These are phyloP conservation scores for Takashimella tepidaria DNA, from an alignment of 1,284 basidiomycete genomes.

Conservation along the genomic window DNA sequence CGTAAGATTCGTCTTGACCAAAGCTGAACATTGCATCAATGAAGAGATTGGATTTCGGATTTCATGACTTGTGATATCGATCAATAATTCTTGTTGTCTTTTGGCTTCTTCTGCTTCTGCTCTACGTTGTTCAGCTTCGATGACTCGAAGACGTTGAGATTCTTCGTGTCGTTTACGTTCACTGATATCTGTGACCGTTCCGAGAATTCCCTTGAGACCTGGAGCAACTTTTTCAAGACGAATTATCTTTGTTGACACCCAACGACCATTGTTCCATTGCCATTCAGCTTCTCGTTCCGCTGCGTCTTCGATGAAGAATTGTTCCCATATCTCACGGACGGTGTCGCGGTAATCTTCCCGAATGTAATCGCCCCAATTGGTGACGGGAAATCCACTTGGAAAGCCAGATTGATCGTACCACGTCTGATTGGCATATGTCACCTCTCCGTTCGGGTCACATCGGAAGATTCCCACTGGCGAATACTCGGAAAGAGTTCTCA, in stretches of 20 bases:
- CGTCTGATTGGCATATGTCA: constrained; percentile 32
- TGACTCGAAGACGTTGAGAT: constrained; percentile 33
- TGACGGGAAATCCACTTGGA: constrained; percentile 15
- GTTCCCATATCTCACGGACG: constrained; percentile 23
- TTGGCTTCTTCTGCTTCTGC: constrained; percentile 44
- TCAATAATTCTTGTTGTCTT: constrained; percentile 43
- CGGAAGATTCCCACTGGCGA: constrained; percentile 44
- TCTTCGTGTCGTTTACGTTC: constrained; percentile 42
- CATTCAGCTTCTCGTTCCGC: constrained; percentile 19
- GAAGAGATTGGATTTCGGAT: constrained; percentile 30
- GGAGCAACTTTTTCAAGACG: constrained; percentile 27
- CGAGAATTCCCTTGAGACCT: constrained; percentile 25
- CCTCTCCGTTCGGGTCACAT: constrained; percentile 28
- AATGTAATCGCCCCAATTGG: constrained; percentile 34
- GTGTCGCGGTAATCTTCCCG: constrained; percentile 13
- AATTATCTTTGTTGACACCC: constrained; percentile 30
- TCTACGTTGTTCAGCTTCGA: constrained; percentile 41
- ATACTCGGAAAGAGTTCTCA: constrained; percentile 36
- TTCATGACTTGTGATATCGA: constrained; percentile 46
- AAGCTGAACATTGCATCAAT: constrained; percentile 33
- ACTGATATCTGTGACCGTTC: constrained; percentile 41
- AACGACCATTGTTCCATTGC: constrained; percentile 30
- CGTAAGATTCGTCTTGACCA: constrained; percentile 41
- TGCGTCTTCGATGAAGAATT: background rate
- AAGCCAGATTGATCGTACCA: constrained; percentile 38